Conservation (phyloP, 768 basidiomycete genomes). For the Termitomyces sp. region DNA sequence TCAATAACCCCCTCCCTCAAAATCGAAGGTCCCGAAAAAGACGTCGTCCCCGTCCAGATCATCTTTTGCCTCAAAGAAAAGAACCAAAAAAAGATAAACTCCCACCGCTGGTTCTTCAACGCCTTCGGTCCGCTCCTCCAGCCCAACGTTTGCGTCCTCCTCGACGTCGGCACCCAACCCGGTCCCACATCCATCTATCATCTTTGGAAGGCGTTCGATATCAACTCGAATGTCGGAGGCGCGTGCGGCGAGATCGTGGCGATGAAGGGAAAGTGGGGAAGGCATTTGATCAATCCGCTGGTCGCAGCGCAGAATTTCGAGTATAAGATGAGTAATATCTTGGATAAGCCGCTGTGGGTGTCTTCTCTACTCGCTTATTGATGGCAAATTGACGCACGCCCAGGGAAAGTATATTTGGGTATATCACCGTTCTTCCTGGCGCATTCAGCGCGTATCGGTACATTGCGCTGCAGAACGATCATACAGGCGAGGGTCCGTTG, state of each 20-base stretch:
- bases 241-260: slow-evolving; percentile 97
- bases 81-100: slow-evolving; percentile 96
- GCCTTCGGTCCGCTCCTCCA: slow-evolving; percentile 79
- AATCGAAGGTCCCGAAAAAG: slow-evolving; percentile 75
- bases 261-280: slow-evolving; percentile 80
- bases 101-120: slow-evolving; percentile 94
- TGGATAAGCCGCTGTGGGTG: slow-evolving; percentile 79
- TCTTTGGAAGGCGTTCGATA: slow-evolving; percentile 93
- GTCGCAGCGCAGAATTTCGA: slow-evolving; percentile 94
- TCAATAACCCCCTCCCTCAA: slow-evolving; percentile 80
- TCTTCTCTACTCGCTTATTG: not conserved
- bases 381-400: not conserved
- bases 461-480: slow-evolving; percentile 88
- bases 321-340: slow-evolving; percentile 92
- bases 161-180: slow-evolving; percentile 82
- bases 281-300: slow-evolving; percentile 78
- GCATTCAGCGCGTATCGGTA: slow-evolving; percentile 92
- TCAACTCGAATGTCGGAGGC: slow-evolving; percentile 87
- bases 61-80: slow-evolving; percentile 92
- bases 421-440: slow-evolving; percentile 91
- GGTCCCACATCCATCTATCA: slow-evolving; percentile 89
- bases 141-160: slow-evolving; percentile 88
- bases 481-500: slow-evolving; percentile 78
- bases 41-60: slow-evolving; percentile 85
- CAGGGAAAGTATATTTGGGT: slow-evolving; percentile 84